These are phyloP conservation scores for Aspergillus sojae DNA, from an alignment of 2,329 filamentous ascomycete genomes.

Conservation along the genomic window DNA sequence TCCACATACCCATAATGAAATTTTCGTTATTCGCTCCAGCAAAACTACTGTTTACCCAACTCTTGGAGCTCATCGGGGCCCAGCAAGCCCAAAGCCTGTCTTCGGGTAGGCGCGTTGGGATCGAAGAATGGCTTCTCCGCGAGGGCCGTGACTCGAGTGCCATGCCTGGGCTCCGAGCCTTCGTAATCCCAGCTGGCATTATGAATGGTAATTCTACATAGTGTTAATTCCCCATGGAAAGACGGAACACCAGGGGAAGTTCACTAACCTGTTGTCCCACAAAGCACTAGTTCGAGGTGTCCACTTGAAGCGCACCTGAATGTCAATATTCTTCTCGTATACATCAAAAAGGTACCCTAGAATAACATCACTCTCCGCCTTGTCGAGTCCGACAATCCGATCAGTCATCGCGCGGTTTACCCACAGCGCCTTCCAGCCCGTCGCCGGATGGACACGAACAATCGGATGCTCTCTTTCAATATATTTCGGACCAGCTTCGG, in stretches of 20 bases:
- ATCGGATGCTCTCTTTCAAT: constrained; percentile 70
- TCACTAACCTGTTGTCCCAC: constrained; percentile 67
- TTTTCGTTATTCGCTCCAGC: not conserved
- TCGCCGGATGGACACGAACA: constrained; percentile 71
- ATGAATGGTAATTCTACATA: constrained; percentile 67
- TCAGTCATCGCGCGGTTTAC: constrained; percentile 72
- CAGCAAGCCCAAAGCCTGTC: constrained; percentile 67
- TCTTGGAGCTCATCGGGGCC: constrained; percentile 55
- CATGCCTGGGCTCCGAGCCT: constrained; percentile 67
- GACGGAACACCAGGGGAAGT: too few relatives aligned
- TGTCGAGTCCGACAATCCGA: constrained; percentile 69
- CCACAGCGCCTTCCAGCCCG: constrained; percentile 73
- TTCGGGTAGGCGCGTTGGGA: constrained; percentile 63
- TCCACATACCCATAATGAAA: not conserved
- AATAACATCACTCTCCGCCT: constrained; percentile 69
- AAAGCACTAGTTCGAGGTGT: constrained; percentile 66
- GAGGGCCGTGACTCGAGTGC: constrained; percentile 70
- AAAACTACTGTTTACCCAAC: not conserved
- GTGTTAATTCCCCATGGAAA: not conserved
- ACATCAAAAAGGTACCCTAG: constrained; percentile 69
- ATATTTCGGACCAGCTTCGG: constrained; percentile 63
- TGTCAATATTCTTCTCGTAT: constrained; percentile 70
- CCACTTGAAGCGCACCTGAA: constrained; percentile 73
- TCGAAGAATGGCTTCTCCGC: constrained; percentile 74
- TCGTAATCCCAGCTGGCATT: constrained; percentile 76